phyloP scores from a whole-genome alignment of 164 flowering plant genomes.

The Berberis vulgaris region DNA sequence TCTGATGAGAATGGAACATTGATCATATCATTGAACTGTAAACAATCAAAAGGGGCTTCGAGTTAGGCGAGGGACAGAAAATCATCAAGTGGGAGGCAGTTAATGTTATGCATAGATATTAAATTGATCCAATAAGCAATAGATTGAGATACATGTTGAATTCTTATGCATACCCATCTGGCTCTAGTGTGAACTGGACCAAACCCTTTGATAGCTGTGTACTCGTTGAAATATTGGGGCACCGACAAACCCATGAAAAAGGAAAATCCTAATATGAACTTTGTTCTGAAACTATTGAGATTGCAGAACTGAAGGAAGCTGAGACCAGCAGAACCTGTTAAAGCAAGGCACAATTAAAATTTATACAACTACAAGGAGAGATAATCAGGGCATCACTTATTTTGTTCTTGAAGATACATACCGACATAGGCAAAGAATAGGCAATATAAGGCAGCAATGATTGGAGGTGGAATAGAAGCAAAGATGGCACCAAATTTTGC shows the following conservation, averaged over 20 bases:
- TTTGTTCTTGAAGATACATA: slow-evolving; percentile 24
- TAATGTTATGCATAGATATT: neutral
- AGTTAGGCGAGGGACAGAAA: slow-evolving; percentile 5
- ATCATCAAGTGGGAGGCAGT: neutral
- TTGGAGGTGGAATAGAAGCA: slow-evolving; percentile 89
- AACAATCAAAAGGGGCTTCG: neutral
- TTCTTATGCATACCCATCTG: slow-evolving; percentile 68
- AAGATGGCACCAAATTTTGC: slow-evolving; percentile 97
- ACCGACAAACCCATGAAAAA: slow-evolving; percentile 84
- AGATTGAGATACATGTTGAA: neutral
- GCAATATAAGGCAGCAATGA: slow-evolving; percentile 84
- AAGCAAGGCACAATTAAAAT: slow-evolving; percentile 3
- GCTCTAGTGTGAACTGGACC: slow-evolving; percentile 86
- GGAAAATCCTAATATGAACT: slow-evolving; percentile 85
- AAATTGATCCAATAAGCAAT: too few species aligned
- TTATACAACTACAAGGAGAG: neutral
- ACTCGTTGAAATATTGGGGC: slow-evolving; percentile 94
- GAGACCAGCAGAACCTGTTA: slow-evolving; percentile 72
- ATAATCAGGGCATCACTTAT: neutral
- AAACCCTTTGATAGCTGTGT: slow-evolving; percentile 53
- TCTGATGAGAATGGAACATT: slow-evolving; percentile 82
- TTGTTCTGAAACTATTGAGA: slow-evolving; percentile 88
- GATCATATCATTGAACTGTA: slow-evolving; percentile 87
- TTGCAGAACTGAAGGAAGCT: slow-evolving; percentile 96
- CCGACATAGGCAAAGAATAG: slow-evolving; percentile 95